These are phyloP conservation scores for Bolboschoenus planiculmis DNA, from an alignment of 176 grass and related monocot genomes.

Conservation along the genomic window DNA sequence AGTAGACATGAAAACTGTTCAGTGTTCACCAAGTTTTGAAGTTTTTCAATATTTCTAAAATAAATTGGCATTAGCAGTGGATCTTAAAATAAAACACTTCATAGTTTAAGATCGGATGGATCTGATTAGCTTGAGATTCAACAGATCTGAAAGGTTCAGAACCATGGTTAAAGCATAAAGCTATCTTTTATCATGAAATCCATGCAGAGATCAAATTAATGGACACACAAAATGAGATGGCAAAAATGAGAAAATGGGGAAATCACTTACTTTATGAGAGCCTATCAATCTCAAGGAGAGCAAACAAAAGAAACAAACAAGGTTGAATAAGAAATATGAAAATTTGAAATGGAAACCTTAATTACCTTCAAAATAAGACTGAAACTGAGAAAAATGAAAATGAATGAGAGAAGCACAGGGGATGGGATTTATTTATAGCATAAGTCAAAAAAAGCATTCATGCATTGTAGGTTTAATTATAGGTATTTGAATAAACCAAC, in stretches of 20 bases:
- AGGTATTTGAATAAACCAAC: background rate
- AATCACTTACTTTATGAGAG: background rate
- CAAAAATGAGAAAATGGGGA: background rate
- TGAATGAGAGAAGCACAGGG: slow-evolving; percentile 7
- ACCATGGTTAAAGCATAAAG: background rate
- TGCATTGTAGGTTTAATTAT: background rate
- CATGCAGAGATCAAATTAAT: background rate
- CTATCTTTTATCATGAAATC: background rate
- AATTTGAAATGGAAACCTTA: background rate
- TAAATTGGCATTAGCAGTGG: background rate
- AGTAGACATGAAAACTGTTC: too few relatives aligned
- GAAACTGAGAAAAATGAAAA: background rate
- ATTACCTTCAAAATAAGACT: background rate
- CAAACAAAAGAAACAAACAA: background rate
- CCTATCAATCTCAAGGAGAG: background rate
- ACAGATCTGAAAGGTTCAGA: background rate
- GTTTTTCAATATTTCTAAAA: background rate
- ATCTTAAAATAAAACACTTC: background rate
- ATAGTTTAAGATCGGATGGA: background rate
- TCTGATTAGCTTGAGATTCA: background rate
- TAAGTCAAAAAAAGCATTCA: background rate
- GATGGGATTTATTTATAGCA: slow-evolving; percentile 15
- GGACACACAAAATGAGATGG: background rate
- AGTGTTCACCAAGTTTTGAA: background rate
- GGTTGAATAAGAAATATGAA: background rate